A percentile compares a stretch with the other conserved stretches of the same genome.
phyloP scores from a whole-genome alignment of 805 yeast species.

The Pichia sporocuriosa region DNA sequence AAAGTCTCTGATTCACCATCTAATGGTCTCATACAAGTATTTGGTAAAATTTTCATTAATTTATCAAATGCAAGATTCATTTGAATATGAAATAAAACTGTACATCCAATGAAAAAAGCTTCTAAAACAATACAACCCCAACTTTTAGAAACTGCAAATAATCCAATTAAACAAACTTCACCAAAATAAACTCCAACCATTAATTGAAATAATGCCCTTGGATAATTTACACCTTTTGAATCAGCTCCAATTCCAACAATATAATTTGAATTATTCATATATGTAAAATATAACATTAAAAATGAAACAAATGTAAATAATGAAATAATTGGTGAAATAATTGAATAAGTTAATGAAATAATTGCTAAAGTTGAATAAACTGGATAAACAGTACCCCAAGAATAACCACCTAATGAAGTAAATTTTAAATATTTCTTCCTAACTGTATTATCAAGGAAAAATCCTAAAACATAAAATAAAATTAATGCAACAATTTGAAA shows the following conservation, averaged over 20 bases:
- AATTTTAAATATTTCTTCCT: conserved; percentile 63
- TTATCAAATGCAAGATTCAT: conserved; percentile 61
- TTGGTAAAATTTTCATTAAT: conserved; percentile 52
- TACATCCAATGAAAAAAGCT: conserved; percentile 54
- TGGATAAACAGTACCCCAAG: conserved; percentile 80
- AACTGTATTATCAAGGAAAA: conserved; percentile 52
- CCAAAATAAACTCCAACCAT: conserved; percentile 85
- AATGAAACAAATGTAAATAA: conserved; percentile 69
- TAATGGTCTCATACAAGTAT: conserved; percentile 68
- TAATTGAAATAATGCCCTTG: conserved; percentile 83
- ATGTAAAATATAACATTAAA: conserved; percentile 66
- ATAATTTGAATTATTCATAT: conserved; percentile 69
- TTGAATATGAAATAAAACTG: conserved; percentile 63
- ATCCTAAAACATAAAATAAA: conserved; percentile 52
- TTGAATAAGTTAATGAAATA: conserved; percentile 58
- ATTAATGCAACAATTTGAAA: conserved; percentile 56
- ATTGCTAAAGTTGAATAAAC: conserved; percentile 64
- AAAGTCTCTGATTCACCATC: conserved; percentile 64
- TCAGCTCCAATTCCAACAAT: conserved; percentile 63
- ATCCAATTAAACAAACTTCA: conserved; percentile 76
- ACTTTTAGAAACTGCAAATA: conserved; percentile 83
- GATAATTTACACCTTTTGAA: conserved; percentile 75
- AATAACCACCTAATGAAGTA: conserved; percentile 41
- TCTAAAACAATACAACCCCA: conserved; percentile 91
- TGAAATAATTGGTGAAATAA: conserved; percentile 78